Evolutionary conservation across 768 basidiomycete species (phyloP).

Genomic region (Boletus pseudo-olivaceus): DNA sequence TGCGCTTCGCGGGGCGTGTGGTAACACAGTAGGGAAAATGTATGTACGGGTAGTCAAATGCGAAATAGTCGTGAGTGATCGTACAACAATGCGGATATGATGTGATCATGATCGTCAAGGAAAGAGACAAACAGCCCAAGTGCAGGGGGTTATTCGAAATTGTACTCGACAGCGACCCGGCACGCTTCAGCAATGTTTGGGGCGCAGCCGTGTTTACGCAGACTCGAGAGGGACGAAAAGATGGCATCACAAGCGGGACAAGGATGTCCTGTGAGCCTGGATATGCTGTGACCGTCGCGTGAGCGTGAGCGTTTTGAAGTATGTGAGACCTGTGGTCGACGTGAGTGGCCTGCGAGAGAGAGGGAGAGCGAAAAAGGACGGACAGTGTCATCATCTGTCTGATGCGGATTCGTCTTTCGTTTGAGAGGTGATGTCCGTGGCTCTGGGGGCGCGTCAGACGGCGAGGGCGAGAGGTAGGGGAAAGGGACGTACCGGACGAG

Average conservation of each 20-base stretch:
- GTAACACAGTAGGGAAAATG: constrained; percentile 19
- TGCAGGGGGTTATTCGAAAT: constrained; percentile 47
- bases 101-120: constrained; percentile 16
- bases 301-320: constrained; percentile 57
- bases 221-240: constrained; percentile 56
- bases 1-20: constrained; percentile 9
- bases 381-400: constrained; percentile 40
- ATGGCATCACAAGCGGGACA: constrained; percentile 75
- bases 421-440: constrained; percentile 43
- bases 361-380: constrained; percentile 18
- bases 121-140: not conserved
- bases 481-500: constrained; percentile 37
- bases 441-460: constrained; percentile 13
- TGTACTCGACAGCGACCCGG: constrained; percentile 69
- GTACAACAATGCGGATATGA: constrained; percentile 28
- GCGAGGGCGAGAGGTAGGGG: not conserved
- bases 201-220: constrained; percentile 59
- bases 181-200: constrained; percentile 63
- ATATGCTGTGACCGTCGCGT: constrained; percentile 35
- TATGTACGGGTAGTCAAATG: constrained; percentile 26
- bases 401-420: constrained; percentile 38
- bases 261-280: constrained; percentile 47
- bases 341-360: constrained; percentile 15
- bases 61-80: constrained; percentile 30
- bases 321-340: constrained; percentile 41